Conservation (phyloP, 169 alveolate genomes). For the Cystoisospora suis region DNA sequence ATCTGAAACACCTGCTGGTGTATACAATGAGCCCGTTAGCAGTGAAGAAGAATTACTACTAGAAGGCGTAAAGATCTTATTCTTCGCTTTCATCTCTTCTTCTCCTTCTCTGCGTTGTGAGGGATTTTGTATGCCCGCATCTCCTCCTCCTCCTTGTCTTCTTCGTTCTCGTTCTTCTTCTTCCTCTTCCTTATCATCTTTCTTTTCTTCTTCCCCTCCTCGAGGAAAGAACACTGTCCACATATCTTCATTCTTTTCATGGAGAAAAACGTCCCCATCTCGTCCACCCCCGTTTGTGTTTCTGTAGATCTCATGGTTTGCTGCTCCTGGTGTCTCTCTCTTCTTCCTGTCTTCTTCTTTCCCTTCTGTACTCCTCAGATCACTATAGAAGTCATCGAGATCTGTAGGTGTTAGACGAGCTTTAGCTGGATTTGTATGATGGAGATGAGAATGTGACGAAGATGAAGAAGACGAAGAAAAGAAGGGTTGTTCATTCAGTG, state of each 20-base stretch:
- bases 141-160: not conserved
- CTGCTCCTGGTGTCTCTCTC: not conserved
- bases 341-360: not conserved
- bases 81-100: not conserved
- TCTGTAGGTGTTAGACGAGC: not conserved
- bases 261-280: no score
- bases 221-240: not conserved
- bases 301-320: not conserved
- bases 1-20: no score
- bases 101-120: not conserved
- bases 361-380: not conserved
- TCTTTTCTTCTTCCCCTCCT: not conserved
- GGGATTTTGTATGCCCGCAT: not conserved
- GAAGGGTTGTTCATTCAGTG: no score
- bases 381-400: slow-evolving; percentile 45
- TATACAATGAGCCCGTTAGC: not conserved
- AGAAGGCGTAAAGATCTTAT: not conserved
- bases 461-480: no score
- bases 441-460: no score
- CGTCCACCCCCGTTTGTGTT: not conserved
- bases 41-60: not conserved
- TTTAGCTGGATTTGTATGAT: no score
- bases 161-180: no score
- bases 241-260: not conserved
- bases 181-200: not conserved